These are phyloP conservation scores for Penicillium coffeae DNA, from an alignment of 495 filamentous ascomycete species.

Conservation along the genomic window DNA sequence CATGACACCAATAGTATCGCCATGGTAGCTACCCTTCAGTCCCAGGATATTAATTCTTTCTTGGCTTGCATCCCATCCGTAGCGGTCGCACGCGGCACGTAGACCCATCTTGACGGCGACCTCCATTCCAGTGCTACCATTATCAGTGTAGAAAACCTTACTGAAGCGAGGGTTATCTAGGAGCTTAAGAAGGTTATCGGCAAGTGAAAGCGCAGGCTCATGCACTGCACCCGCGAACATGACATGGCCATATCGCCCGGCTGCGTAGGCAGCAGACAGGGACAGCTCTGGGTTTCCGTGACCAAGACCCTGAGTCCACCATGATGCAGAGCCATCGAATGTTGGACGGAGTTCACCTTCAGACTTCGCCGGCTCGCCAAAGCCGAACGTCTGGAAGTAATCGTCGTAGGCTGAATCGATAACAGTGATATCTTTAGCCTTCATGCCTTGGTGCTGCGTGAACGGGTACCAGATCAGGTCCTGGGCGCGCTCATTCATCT, in stretches of 20 bases:
- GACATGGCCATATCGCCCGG: conserved; percentile 79
- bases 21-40: conserved; percentile 73
- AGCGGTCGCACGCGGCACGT: conserved; percentile 56
- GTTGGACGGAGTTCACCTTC: conserved; percentile 47
- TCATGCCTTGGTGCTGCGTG: conserved; percentile 66
- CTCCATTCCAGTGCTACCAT: conserved; percentile 75
- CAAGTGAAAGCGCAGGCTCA: conserved; percentile 63
- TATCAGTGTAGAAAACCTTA: conserved; percentile 74
- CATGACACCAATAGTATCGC: conserved; percentile 80
- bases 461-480: conserved; percentile 76
- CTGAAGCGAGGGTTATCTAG: conserved; percentile 56
- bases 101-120: conserved; percentile 79
- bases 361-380: conserved; percentile 4
- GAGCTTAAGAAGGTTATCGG: conserved; percentile 52
- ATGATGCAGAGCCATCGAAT: conserved; percentile 76
- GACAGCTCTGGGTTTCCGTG: conserved; percentile 66
- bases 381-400: conserved; percentile 59
- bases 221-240: conserved; percentile 76
- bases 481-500: conserved; percentile 54
- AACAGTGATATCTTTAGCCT: conserved; percentile 54
- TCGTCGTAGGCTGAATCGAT: conserved; percentile 76
- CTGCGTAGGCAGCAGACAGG: conserved; percentile 69
- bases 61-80: conserved; percentile 55
- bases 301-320: conserved; percentile 83
- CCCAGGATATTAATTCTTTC: conserved; percentile 62